Conservation (phyloP, 78 protist genomes). For the Speleostelium caveatum region DNA sequence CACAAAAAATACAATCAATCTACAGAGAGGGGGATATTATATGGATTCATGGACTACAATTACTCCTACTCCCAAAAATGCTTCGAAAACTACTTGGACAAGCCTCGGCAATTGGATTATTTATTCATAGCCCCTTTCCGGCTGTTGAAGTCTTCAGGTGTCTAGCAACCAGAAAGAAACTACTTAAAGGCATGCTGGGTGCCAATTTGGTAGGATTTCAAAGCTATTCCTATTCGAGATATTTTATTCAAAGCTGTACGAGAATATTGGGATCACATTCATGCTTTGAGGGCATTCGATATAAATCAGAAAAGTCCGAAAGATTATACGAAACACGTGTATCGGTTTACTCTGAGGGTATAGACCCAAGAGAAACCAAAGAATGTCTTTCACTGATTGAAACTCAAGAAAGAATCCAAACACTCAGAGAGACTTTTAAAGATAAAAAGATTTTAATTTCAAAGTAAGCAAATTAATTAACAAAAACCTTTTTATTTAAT, state of each 20-base stretch:
- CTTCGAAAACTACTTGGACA: conserved; percentile 4
- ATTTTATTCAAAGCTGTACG: conserved; percentile 68
- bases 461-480: not conserved
- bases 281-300: conserved; percentile 56
- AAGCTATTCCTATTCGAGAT: conserved; percentile 53
- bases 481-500: not conserved
- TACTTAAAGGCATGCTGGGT: conserved; percentile 73
- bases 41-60: conserved; percentile 61
- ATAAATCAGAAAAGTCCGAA: conserved; percentile 9
- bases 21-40: conserved; percentile 57
- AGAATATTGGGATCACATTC: conserved; percentile 54
- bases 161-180: conserved; percentile 45
- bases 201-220: conserved; percentile 71
- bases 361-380: conserved; percentile 36
- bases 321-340: conserved; percentile 1
- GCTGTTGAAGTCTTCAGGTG: conserved; percentile 66
- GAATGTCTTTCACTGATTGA: not conserved
- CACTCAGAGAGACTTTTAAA: conserved; percentile 30
- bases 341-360: conserved; percentile 64
- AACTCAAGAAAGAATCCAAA: conserved; percentile 1
- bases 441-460: conserved; percentile 37
- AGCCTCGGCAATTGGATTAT: conserved; percentile 20
- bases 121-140: conserved; percentile 53
- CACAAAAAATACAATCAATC: conserved; percentile 13
- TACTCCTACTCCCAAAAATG: conserved; percentile 31